A percentile compares a stretch with the other conserved stretches of the same genome.
phyloP scores from a whole-genome alignment of 2,329 filamentous ascomycete genomes.

The Nothomitra cinnamomea region DNA sequence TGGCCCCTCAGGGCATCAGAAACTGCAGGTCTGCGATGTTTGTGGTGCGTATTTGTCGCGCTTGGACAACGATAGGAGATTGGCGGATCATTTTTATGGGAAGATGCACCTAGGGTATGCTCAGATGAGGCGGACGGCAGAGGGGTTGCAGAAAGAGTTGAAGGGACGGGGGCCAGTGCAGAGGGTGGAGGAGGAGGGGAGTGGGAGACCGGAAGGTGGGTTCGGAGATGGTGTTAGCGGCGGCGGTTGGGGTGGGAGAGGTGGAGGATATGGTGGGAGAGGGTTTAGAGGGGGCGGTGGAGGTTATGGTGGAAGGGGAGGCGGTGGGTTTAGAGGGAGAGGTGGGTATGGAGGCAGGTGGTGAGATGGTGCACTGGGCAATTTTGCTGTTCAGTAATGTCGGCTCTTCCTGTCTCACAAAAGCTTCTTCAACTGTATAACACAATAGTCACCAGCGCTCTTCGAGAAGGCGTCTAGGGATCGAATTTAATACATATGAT shows the following conservation, averaged over 20 bases:
- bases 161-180: slow-evolving; percentile 44
- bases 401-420: slow-evolving; percentile 4
- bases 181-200: slow-evolving; percentile 32
- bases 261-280: slow-evolving; percentile 31
- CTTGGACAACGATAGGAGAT: slow-evolving; percentile 79
- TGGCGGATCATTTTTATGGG: slow-evolving; percentile 96
- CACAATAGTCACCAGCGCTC: not conserved
- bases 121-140: slow-evolving; percentile 90
- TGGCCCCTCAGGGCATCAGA: slow-evolving; percentile 88
- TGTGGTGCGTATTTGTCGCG: slow-evolving; percentile 88
- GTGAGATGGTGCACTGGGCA: slow-evolving; percentile 18
- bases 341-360: slow-evolving; percentile 23
- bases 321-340: slow-evolving; percentile 21
- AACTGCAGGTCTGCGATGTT: slow-evolving; percentile 95
- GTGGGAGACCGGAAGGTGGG: slow-evolving; percentile 32
- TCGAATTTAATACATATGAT: not conserved
- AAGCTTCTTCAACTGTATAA: not conserved
- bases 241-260: slow-evolving; percentile 2
- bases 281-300: slow-evolving; percentile 31
- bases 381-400: not conserved
- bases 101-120: slow-evolving; percentile 99
- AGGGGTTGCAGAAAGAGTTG: slow-evolving; percentile 73
- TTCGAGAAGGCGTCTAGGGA: slow-evolving; percentile 7
- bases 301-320: slow-evolving; percentile 30
- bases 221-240: slow-evolving; percentile 23